These are phyloP conservation scores for Sphagnum contortum DNA, from an alignment of 225 moss, liverwort and hornwort species.

Conservation along the genomic window DNA sequence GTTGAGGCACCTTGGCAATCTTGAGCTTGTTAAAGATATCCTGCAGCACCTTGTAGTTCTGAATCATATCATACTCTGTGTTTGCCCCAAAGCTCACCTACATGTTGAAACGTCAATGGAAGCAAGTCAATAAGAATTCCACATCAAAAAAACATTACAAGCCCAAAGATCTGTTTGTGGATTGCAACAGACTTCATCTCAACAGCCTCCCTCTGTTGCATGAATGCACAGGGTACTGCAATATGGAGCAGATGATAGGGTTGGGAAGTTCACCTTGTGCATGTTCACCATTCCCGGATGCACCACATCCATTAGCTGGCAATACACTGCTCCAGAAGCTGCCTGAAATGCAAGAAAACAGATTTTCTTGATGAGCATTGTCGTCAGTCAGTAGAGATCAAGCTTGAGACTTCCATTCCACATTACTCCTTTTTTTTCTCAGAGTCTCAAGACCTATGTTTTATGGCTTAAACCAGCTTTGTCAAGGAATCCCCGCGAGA, in stretches of 20 bases:
- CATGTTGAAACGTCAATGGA: neutral
- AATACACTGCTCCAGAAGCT: constrained; percentile 90
- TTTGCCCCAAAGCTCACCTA: constrained; percentile 89
- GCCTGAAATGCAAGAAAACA: constrained; percentile 25
- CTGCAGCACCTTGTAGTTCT: constrained; percentile 97
- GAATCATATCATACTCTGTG: constrained; percentile 99
- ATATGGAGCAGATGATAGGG: too few relatives aligned
- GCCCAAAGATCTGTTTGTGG: too few relatives aligned
- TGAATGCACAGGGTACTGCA: too few relatives aligned
- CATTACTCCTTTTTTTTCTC: too few relatives aligned
- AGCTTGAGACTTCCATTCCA: too few relatives aligned
- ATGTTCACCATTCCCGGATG: constrained; percentile 92
- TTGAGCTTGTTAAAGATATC: constrained; percentile 96
- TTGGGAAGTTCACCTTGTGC: constrained; percentile 60
- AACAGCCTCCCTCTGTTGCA: too few relatives aligned
- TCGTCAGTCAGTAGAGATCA: too few relatives aligned
- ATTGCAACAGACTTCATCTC: too few relatives aligned
- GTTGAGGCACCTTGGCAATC: constrained; percentile 44
- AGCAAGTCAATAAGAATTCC: too few relatives aligned
- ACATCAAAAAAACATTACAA: too few relatives aligned
- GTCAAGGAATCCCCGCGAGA: neutral
- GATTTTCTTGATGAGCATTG: neutral
- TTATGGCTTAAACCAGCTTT: neutral
- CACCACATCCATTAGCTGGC: constrained; percentile 92
- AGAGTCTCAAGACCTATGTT: neutral